Evolutionary conservation across 495 filamentous ascomycete species (phyloP).

Genomic region (Neurospora sp.): DNA sequence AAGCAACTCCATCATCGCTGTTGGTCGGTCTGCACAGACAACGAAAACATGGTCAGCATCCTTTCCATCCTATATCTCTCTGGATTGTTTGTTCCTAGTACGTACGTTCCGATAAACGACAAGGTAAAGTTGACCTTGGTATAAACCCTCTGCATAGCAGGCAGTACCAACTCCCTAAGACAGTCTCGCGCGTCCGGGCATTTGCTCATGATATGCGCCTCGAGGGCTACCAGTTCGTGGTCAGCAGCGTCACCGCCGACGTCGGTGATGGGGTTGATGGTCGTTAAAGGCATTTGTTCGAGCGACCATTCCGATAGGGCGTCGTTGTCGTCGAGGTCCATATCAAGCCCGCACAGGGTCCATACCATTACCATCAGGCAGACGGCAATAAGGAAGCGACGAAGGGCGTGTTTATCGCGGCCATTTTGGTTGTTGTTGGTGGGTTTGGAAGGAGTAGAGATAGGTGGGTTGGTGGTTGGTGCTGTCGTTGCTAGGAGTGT

Average conservation of each 20-base stretch:
- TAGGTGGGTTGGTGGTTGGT: not conserved
- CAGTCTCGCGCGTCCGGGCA: slow-evolving; percentile 82
- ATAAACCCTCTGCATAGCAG: slow-evolving; percentile 70
- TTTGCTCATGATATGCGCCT: slow-evolving; percentile 92
- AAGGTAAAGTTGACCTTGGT: slow-evolving; percentile 85
- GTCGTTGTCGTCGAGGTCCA: not conserved
- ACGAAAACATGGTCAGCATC: not conserved
- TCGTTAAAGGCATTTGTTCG: not conserved
- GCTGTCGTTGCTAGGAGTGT: not conserved
- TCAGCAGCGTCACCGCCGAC: not conserved
- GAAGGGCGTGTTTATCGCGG: not conserved
- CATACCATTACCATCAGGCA: not conserved
- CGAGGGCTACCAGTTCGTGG: slow-evolving; percentile 52
- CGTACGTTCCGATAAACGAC: slow-evolving; percentile 70
- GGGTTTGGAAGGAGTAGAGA: not conserved
- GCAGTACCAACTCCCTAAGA: slow-evolving; percentile 68
- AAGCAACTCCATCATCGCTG: slow-evolving; percentile 55
- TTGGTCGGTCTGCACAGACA: slow-evolving; percentile 28
- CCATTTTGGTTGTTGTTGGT: not conserved
- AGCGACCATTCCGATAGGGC: not conserved
- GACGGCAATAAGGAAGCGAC: not conserved
- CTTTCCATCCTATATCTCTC: not conserved
- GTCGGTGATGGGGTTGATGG: not conserved
- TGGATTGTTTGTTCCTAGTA: not conserved
- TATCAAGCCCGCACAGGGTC: not conserved